These are phyloP conservation scores for Blastobotrys elegans DNA, from an alignment of 1,139 yeast species.

Conservation along the genomic window DNA sequence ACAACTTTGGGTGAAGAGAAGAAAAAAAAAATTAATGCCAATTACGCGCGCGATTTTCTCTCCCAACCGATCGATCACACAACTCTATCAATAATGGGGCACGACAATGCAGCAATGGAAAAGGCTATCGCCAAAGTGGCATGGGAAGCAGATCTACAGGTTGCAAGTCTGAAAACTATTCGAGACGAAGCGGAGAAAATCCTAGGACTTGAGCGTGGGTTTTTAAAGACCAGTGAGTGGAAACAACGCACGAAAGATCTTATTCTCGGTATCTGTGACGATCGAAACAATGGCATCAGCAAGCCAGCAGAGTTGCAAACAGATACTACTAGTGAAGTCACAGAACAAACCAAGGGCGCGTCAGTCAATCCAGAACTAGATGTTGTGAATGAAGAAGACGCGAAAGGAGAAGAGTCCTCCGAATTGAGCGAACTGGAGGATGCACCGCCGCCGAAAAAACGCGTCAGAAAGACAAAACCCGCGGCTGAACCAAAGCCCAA, in stretches of 20 bases:
- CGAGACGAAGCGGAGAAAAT: conserved; percentile 19
- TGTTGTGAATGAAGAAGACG: too few relatives aligned
- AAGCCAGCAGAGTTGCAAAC: background rate
- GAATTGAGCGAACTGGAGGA: conserved; percentile 9
- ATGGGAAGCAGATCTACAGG: conserved; percentile 20
- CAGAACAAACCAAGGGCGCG: conserved; percentile 6
- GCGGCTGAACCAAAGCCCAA: background rate
- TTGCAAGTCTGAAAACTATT: conserved; percentile 21
- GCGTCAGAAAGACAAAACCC: conserved; percentile 6
- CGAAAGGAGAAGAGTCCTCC: conserved; percentile 4
- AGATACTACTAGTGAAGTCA: conserved; percentile 2
- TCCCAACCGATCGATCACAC: too few relatives aligned
- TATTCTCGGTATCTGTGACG: conserved; percentile 18
- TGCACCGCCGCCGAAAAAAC: conserved; percentile 12
- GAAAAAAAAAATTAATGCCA: too few relatives aligned
- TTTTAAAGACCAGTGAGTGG: conserved; percentile 23
- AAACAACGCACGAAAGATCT: conserved; percentile 17
- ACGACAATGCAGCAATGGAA: too few relatives aligned
- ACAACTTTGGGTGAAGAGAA: too few relatives aligned
- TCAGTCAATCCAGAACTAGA: too few relatives aligned
- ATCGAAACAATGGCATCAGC: background rate
- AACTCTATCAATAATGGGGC: too few relatives aligned
- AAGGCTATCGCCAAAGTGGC: conserved; percentile 7
- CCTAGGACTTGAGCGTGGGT: conserved; percentile 19
- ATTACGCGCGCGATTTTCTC: too few relatives aligned